A percentile compares a stretch with the other conserved stretches of the same genome.
phyloP scores from a whole-genome alignment of 495 filamentous ascomycete species.

The Aspergillus nanangensis region DNA sequence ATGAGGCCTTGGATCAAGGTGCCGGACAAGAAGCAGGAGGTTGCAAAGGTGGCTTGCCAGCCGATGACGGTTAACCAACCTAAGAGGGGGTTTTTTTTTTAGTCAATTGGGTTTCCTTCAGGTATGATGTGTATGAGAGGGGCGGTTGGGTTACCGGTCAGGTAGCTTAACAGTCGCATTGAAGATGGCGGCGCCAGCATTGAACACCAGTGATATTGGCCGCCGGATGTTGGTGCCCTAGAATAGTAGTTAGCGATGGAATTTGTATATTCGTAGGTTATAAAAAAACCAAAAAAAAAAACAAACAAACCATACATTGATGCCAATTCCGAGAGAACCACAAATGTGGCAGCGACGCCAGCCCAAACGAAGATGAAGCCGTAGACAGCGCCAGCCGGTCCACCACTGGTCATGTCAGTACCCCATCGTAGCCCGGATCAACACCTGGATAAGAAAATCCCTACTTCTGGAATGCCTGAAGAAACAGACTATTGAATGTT shows the following conservation, averaged over 20 bases:
- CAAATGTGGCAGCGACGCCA: constrained; percentile 25
- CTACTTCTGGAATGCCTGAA: constrained; percentile 34
- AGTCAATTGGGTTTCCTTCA: background rate
- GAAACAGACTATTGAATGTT: constrained; percentile 20
- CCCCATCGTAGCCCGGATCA: background rate
- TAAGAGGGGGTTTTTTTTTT: constrained; percentile 7
- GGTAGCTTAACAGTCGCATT: constrained; percentile 42
- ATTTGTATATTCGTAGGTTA: no score
- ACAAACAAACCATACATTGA: constrained; percentile 28
- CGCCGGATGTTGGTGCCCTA: constrained; percentile 46
- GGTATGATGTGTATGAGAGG: background rate
- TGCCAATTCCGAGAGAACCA: constrained; percentile 34
- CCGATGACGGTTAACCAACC: constrained; percentile 44
- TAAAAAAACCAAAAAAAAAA: no score
- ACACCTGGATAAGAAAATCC: background rate
- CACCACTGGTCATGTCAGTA: constrained; percentile 34
- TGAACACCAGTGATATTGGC: constrained; percentile 52
- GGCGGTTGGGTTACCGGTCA: constrained; percentile 30
- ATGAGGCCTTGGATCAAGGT: constrained; percentile 40
- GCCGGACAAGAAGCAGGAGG: constrained; percentile 35
- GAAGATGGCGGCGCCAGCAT: constrained; percentile 39
- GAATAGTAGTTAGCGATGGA: no score
- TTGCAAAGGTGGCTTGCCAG: constrained; percentile 40
- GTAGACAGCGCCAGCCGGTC: constrained; percentile 49
- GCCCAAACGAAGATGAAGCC: constrained; percentile 47